phyloP scores from a whole-genome alignment of 2,329 filamentous ascomycete genomes.

The Penicillium brevicompactum region DNA sequence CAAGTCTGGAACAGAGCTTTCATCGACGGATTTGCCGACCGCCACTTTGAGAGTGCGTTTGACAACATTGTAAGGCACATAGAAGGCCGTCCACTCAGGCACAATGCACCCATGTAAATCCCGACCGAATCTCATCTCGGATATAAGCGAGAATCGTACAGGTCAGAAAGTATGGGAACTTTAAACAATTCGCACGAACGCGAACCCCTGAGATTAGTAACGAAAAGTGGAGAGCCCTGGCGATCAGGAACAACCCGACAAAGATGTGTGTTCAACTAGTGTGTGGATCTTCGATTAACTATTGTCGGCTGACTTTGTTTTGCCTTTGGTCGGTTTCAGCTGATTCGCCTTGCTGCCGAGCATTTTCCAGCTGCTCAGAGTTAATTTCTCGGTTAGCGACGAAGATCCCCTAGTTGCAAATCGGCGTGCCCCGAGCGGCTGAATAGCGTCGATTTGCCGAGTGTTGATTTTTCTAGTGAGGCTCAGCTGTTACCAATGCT shows the following conservation, averaged over 20 bases:
- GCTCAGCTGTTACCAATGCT: background rate
- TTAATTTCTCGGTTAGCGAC: background rate
- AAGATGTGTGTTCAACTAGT: background rate
- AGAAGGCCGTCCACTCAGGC: slow-evolving; percentile 30
- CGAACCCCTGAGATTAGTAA: background rate
- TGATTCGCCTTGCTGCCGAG: background rate
- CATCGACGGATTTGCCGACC: background rate
- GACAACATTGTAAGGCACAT: slow-evolving; percentile 32
- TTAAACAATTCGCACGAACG: background rate
- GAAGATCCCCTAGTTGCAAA: background rate
- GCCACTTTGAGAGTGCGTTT: slow-evolving; percentile 23
- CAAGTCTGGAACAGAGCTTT: background rate
- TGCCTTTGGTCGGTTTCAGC: background rate
- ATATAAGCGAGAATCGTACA: background rate
- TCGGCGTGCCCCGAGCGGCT: background rate
- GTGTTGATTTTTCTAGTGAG: background rate
- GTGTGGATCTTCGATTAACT: background rate
- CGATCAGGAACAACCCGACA: background rate
- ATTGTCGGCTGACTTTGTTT: background rate
- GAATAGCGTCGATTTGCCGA: background rate
- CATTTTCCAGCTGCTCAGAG: background rate
- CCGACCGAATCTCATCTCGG: slow-evolving; percentile 33
- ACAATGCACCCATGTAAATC: slow-evolving; percentile 27
- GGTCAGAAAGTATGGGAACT: background rate
- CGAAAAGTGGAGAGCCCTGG: background rate